Conservation (phyloP, 441 rosid genomes). For the Raphanus hybrid region DNA sequence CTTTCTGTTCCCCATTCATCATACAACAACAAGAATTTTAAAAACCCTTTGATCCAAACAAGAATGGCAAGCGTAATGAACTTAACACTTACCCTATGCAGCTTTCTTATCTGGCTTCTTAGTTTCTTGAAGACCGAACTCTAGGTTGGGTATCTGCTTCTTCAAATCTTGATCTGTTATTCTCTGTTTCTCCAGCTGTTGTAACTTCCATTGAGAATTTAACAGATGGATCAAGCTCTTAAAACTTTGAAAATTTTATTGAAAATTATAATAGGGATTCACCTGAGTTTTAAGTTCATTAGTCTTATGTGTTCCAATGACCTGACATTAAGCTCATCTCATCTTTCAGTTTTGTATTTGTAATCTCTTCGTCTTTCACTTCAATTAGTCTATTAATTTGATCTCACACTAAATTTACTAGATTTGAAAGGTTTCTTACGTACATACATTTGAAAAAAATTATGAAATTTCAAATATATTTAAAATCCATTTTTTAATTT, state of each 20-base stretch:
- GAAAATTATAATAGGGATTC: neutral
- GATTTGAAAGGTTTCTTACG: neutral
- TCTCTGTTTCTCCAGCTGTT: conserved; percentile 85
- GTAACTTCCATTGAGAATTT: neutral
- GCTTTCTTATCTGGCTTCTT: conserved; percentile 83
- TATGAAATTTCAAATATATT: neutral
- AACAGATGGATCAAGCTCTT: neutral
- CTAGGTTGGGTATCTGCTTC: conserved; percentile 86
- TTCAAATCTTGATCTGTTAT: conserved; percentile 89
- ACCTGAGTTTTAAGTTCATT: conserved; percentile 89
- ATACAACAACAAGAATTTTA: neutral
- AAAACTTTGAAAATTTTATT: neutral
- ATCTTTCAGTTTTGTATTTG: conserved; percentile 61
- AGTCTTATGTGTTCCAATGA: conserved; percentile 84
- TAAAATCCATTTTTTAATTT: neutral
- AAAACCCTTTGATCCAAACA: neutral
- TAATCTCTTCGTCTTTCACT: conserved; percentile 73
- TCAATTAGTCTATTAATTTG: conserved; percentile 44
- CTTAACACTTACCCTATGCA: conserved; percentile 65
- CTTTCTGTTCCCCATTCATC: conserved; percentile 58
- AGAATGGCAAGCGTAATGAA: neutral
- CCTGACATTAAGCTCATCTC: conserved; percentile 77
- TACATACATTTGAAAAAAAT: neutral
- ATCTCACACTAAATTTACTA: neutral
- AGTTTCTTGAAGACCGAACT: conserved; percentile 94